These are phyloP conservation scores for Polytrichum formosum DNA, from an alignment of 225 moss, liverwort and hornwort species.

Conservation along the genomic window DNA sequence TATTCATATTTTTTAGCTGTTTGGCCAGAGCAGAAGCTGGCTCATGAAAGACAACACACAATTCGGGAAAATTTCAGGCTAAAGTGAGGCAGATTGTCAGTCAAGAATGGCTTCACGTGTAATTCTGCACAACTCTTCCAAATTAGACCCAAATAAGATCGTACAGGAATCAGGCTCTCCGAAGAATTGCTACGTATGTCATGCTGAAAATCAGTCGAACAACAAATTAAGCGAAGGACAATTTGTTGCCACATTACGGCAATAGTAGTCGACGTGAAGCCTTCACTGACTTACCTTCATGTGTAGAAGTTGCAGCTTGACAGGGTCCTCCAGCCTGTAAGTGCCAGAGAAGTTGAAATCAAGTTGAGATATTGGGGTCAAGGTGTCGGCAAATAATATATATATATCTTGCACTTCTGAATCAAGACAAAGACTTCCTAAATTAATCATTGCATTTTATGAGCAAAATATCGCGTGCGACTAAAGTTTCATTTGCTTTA, in stretches of 20 bases:
- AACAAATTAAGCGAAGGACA: neutral
- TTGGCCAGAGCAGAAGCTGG: conserved; percentile 10
- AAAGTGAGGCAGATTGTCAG: neutral
- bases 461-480: too few relatives aligned
- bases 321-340: neutral
- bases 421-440: too few relatives aligned
- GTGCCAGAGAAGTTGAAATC: too few relatives aligned
- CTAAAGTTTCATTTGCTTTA: too few relatives aligned
- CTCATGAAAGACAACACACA: neutral
- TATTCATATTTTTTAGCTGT: conserved; percentile 1
- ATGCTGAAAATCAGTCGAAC: neutral
- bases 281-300: too few relatives aligned
- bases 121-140: neutral
- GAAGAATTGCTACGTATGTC: neutral
- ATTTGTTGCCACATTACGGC: neutral
- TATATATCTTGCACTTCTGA: too few relatives aligned
- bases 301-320: too few relatives aligned
- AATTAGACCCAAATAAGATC: neutral
- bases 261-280: neutral
- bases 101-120: neutral
- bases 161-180: neutral
- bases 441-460: too few relatives aligned
- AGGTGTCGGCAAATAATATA: too few relatives aligned
- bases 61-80: neutral
- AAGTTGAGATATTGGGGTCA: too few relatives aligned